A percentile compares a stretch with the other conserved stretches of the same genome.
These are phyloP conservation scores for Aspergillus piperis DNA, from an alignment of 2,329 filamentous ascomycete genomes.

Conservation along the genomic window DNA sequence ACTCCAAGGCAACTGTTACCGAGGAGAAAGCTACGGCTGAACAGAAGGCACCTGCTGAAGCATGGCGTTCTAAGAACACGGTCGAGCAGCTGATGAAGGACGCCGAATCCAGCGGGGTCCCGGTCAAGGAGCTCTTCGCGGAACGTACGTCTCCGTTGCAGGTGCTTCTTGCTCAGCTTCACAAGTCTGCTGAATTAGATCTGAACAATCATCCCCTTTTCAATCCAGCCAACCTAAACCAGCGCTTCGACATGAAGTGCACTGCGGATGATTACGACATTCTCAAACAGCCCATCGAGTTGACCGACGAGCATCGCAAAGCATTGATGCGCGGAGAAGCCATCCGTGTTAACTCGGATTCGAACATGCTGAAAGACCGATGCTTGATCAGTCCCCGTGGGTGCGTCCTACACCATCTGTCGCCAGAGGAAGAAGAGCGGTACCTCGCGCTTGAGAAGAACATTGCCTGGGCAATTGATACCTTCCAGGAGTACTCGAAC, in stretches of 20 bases:
- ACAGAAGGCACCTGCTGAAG: slow-evolving; percentile 27
- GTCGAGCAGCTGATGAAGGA: slow-evolving; percentile 43
- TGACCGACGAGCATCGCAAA: slow-evolving; percentile 47
- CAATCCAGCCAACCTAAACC: slow-evolving; percentile 43
- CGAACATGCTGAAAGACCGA: slow-evolving; percentile 41
- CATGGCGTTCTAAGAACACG: slow-evolving; percentile 44
- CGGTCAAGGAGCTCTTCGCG: slow-evolving; percentile 45
- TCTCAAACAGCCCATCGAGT: slow-evolving; percentile 41
- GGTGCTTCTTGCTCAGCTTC: slow-evolving; percentile 41
- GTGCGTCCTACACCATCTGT: slow-evolving; percentile 47
- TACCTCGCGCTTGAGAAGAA: slow-evolving; percentile 49
- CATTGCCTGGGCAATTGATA: slow-evolving; percentile 32
- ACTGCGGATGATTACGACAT: slow-evolving; percentile 42
- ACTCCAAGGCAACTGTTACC: slow-evolving; percentile 20
- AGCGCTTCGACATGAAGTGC: slow-evolving; percentile 47
- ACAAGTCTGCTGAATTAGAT: slow-evolving; percentile 39
- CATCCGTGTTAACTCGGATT: slow-evolving; percentile 40
- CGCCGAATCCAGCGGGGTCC: slow-evolving; percentile 34
- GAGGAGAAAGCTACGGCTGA: slow-evolving; percentile 24
- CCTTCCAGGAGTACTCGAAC: slow-evolving; percentile 42
- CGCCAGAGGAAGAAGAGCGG: slow-evolving; percentile 47
- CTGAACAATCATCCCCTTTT: slow-evolving; percentile 43
- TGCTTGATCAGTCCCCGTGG: slow-evolving; percentile 50
- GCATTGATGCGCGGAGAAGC: slow-evolving; percentile 44
- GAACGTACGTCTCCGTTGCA: slow-evolving; percentile 43